phyloP scores from a whole-genome alignment of 805 yeast genomes.

The Pichia insulana region DNA sequence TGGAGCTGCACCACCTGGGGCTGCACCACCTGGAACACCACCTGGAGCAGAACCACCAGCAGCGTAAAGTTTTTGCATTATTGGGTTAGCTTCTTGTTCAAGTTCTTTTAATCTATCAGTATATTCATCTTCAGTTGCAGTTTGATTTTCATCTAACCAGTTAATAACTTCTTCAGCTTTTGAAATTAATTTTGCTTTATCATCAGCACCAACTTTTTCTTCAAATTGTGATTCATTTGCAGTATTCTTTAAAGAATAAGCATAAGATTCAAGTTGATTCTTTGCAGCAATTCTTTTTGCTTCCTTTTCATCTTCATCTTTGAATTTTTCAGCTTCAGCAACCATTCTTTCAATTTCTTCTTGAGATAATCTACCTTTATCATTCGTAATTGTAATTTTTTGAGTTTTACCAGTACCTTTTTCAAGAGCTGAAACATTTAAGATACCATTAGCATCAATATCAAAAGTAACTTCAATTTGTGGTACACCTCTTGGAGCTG shows the following conservation, averaged over 20 bases:
- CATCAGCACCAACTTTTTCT: conserved; percentile 33
- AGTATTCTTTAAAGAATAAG: conserved; percentile 87
- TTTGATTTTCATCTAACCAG: conserved; percentile 91
- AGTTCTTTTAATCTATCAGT: conserved; percentile 93
- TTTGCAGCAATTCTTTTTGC: conserved; percentile 98
- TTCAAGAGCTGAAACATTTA: conserved; percentile 93
- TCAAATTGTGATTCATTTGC: conserved; percentile 89
- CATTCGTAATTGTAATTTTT: conserved; percentile 96
- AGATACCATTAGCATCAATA: conserved; percentile 94
- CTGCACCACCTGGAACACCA: conserved; percentile 28
- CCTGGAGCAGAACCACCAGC: conserved; percentile 77
- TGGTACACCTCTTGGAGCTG: conserved; percentile 98
- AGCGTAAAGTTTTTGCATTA: conserved; percentile 93
- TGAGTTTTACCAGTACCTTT: conserved; percentile 98
- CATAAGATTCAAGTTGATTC: conserved; percentile 98
- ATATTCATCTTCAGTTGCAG: conserved; percentile 89
- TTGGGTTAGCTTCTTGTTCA: conserved; percentile 92
- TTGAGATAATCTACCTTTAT: conserved; percentile 96
- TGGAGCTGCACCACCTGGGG: conserved; percentile 26
- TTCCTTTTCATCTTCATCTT: conserved; percentile 93
- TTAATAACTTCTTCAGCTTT: conserved; percentile 70
- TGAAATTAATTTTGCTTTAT: conserved; percentile 52
- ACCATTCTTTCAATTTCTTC: conserved; percentile 98
- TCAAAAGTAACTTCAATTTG: conserved; percentile 97
- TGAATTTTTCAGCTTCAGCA: conserved; percentile 93